phyloP scores from a whole-genome alignment of 257 asterid genomes.

The Handroanthus guayacan region DNA sequence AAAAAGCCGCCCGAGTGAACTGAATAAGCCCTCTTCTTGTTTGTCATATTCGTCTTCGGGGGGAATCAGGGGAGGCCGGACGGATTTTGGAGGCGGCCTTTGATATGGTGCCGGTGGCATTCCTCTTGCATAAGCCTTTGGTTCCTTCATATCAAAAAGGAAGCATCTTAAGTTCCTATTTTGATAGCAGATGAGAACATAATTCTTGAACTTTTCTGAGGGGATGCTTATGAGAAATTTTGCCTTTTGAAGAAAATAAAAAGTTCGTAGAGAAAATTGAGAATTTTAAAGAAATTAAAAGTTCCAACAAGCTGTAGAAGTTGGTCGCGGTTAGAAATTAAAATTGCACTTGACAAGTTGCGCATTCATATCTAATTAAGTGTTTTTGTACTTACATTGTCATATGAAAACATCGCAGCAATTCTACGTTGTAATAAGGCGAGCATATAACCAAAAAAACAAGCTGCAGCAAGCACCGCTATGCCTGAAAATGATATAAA shows the following conservation, averaged over 20 bases:
- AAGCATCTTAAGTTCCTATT: neutral
- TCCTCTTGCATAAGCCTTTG: conserved; percentile 47
- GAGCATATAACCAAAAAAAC: conserved; percentile 87
- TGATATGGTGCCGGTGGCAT: conserved; percentile 73
- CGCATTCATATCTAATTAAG: neutral
- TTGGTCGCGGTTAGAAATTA: no score
- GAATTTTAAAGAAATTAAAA: no score
- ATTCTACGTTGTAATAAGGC: conserved; percentile 82
- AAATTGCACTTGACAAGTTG: neutral
- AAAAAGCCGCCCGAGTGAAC: conserved; percentile 66
- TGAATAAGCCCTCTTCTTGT: conserved; percentile 69
- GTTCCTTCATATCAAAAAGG: conserved; percentile 49
- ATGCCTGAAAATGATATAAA: conserved; percentile 56
- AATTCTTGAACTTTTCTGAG: no score
- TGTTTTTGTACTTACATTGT: conserved; percentile 50
- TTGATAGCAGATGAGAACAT: neutral
- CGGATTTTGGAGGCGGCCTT: conserved; percentile 53
- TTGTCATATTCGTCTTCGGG: conserved; percentile 68
- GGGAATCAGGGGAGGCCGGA: conserved; percentile 79
- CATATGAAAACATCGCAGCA: conserved; percentile 52
- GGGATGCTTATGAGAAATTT: no score
- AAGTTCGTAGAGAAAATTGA: no score
- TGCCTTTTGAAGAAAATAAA: no score
- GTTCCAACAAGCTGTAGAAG: no score
- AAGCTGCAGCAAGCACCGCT: conserved; percentile 82